Evolutionary conservation across 148 eudicot species (phyloP).

Genomic region (Agrostemma githago): DNA sequence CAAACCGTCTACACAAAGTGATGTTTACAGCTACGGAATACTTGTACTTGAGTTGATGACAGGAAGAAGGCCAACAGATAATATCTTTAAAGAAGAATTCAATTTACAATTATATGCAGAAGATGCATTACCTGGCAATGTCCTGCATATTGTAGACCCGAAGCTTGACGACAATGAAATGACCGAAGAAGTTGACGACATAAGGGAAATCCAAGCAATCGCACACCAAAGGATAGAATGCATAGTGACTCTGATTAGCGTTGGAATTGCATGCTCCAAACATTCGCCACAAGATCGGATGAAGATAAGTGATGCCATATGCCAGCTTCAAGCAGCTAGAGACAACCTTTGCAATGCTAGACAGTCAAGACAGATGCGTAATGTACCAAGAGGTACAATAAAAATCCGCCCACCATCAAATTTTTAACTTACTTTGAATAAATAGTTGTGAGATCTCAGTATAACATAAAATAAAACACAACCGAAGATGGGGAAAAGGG

Average conservation of each 20-base stretch:
- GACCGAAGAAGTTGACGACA: not conserved
- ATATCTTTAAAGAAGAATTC: constrained; percentile 8
- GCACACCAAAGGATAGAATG: not conserved
- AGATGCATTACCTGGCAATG: constrained; percentile 17
- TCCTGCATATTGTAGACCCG: constrained; percentile 9
- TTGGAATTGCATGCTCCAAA: constrained; percentile 14
- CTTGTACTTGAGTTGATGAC: constrained; percentile 21
- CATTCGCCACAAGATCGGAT: constrained; percentile 5
- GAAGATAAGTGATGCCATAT: constrained; percentile 11
- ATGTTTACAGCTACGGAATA: constrained; percentile 17
- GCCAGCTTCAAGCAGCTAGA: constrained; percentile 3
- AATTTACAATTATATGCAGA: constrained; percentile 16
- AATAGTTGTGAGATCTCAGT: not conserved
- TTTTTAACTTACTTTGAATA: not conserved
- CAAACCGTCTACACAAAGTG: not conserved
- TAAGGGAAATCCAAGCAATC: not conserved
- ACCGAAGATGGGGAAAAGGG: too few species aligned
- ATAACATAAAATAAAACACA: too few species aligned
- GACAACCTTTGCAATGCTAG: not conserved
- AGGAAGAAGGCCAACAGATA: constrained; percentile 7
- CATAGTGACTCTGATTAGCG: not conserved
- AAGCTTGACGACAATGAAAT: not conserved
- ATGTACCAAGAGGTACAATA: not conserved
- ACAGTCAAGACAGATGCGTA: not conserved
- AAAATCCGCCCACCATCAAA: not conserved